These are phyloP conservation scores for Pleodorina starrii DNA, from an alignment of 139 green algal genomes.

Conservation along the genomic window DNA sequence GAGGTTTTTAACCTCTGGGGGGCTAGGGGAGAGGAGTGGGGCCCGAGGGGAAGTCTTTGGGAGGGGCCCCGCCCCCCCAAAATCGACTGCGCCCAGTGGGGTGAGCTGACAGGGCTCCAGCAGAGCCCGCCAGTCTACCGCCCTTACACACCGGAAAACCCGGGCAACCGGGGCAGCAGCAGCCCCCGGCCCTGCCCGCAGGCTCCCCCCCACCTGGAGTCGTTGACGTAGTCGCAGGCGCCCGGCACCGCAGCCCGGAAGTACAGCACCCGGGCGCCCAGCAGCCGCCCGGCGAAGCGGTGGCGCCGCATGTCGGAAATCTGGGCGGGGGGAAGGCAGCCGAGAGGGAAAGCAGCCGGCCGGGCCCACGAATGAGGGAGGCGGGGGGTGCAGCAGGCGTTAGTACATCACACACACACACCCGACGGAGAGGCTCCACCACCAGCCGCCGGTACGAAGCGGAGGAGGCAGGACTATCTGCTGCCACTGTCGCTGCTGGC, in stretches of 20 bases:
- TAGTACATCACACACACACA: too few species aligned
- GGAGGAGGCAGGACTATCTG: too few species aligned
- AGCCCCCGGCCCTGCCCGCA: too few species aligned
- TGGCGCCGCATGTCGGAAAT: conserved; percentile 85
- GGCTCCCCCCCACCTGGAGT: conserved; percentile 52
- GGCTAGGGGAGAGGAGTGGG: not conserved
- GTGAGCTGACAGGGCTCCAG: not conserved
- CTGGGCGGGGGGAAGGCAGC: conserved; percentile 18
- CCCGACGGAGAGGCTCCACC: too few species aligned
- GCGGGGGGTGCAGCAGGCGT: too few species aligned
- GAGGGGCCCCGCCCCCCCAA: not conserved
- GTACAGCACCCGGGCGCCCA: conserved; percentile 79
- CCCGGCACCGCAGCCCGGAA: conserved; percentile 76
- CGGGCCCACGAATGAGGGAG: too few species aligned
- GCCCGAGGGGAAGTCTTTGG: not conserved
- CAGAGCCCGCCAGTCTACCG: not conserved
- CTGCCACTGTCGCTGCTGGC: too few species aligned
- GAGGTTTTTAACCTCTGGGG: not conserved
- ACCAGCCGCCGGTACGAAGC: too few species aligned
- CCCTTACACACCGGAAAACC: too few species aligned
- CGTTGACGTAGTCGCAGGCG: conserved; percentile 90
- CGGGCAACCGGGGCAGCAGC: too few species aligned
- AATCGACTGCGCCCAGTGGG: not conserved
- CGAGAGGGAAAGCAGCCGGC: too few species aligned
- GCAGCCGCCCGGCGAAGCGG: conserved; percentile 61